A percentile compares a stretch with the other conserved stretches of the same genome.
Evolutionary conservation across 1,284 basidiomycete species (phyloP).

Genomic region (Flammula alnicola): DNA sequence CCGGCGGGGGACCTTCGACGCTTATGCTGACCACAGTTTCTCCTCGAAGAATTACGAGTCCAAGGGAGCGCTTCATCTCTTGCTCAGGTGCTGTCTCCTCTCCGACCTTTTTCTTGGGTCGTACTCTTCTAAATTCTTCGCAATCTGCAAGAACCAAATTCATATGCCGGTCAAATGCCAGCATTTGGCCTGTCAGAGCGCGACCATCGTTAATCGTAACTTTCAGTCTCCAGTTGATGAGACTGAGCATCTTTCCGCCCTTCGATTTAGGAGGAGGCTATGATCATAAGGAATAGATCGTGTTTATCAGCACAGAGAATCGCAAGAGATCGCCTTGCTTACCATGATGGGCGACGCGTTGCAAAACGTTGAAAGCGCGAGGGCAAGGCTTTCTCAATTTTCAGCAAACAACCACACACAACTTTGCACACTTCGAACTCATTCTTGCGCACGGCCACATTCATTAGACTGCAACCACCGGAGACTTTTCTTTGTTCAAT

Average conservation of each 20-base stretch:
- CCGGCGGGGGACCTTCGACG: slow-evolving; percentile 95
- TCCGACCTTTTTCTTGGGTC: slow-evolving; percentile 83
- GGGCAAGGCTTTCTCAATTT: slow-evolving; percentile 19
- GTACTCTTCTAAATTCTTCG: slow-evolving; percentile 91
- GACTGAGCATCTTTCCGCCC: slow-evolving; percentile 96
- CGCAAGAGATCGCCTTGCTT: slow-evolving; percentile 26
- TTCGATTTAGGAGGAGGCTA: slow-evolving; percentile 94
- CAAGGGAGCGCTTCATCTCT: slow-evolving; percentile 96
- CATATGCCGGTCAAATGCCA: slow-evolving; percentile 99
- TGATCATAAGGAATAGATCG: slow-evolving; percentile 3
- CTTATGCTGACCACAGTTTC: slow-evolving; percentile 96
- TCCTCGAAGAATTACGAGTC: slow-evolving; percentile 94
- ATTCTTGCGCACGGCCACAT: neutral
- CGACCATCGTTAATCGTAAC: slow-evolving; percentile 98
- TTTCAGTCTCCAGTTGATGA: slow-evolving; percentile 98
- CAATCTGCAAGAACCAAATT: slow-evolving; percentile 98
- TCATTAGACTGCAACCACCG: too few species aligned
- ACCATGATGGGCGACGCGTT: slow-evolving; percentile 64
- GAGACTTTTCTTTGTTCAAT: too few species aligned
- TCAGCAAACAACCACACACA: slow-evolving; percentile 39
- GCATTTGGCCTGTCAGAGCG: slow-evolving; percentile 95
- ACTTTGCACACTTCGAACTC: slow-evolving; percentile 7
- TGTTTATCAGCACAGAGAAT: slow-evolving; percentile 1
- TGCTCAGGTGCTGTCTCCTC: slow-evolving; percentile 84
- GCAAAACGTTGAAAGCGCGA: slow-evolving; percentile 27